These are phyloP conservation scores for Stylonectria norvegica DNA, from an alignment of 2,329 filamentous ascomycete species.

Conservation along the genomic window DNA sequence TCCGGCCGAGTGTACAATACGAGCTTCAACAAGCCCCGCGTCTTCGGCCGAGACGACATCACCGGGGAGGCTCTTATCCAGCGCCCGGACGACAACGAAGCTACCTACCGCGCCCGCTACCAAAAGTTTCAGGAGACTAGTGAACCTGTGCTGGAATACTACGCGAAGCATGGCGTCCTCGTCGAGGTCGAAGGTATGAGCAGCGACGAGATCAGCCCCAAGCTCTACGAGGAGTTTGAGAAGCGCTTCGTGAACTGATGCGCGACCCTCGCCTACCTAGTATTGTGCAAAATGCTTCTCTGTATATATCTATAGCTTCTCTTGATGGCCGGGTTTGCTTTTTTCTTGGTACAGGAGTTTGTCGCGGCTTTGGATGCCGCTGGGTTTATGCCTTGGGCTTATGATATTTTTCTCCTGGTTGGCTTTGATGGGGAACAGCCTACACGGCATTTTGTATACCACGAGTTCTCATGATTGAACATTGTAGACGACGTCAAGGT, in stretches of 20 bases:
- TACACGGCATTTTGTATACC: conserved; percentile 11
- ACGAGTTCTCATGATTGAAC: not conserved
- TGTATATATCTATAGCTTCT: conserved; percentile 10
- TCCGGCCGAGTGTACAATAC: conserved; percentile 95
- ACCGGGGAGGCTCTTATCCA: conserved; percentile 85
- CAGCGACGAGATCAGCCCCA: conserved; percentile 94
- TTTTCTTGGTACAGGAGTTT: conserved; percentile 18
- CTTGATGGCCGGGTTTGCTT: conserved; percentile 7
- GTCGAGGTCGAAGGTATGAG: conserved; percentile 85
- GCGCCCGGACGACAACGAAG: conserved; percentile 79
- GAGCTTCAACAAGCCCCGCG: conserved; percentile 80
- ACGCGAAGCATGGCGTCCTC: conserved; percentile 76
- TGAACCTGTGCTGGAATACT: conserved; percentile 81
- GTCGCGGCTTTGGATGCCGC: conserved; percentile 21
- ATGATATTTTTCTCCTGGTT: conserved; percentile 9
- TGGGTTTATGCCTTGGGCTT: conserved; percentile 16
- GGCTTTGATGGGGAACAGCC: conserved; percentile 11
- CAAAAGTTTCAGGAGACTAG: conserved; percentile 85
- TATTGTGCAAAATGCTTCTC: conserved; percentile 9
- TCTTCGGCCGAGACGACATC: conserved; percentile 78
- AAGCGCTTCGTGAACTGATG: conserved; percentile 56
- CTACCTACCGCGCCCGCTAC: conserved; percentile 78
- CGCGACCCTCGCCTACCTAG: conserved; percentile 1
- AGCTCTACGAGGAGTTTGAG: conserved; percentile 79
- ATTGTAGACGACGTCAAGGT: too few species aligned